These are phyloP conservation scores for Dryadomyces quercus-mongolicae DNA, from an alignment of 2,329 filamentous ascomycete species.

Conservation along the genomic window DNA sequence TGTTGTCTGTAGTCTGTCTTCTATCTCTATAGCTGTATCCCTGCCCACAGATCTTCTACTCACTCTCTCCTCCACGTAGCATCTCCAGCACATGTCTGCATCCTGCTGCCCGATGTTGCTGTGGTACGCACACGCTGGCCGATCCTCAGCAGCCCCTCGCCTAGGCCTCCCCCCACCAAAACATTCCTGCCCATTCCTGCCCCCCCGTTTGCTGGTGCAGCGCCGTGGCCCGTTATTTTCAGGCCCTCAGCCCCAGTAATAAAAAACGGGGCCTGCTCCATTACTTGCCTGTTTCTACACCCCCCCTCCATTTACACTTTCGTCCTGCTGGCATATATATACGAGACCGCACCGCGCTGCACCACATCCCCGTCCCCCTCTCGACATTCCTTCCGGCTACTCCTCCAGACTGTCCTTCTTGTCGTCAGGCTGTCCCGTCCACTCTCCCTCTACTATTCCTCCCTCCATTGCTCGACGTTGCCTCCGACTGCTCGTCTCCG, in stretches of 20 bases:
- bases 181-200: too few relatives aligned
- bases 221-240: background rate
- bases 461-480: background rate
- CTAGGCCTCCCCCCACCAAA: too few relatives aligned
- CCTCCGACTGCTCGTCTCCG: background rate
- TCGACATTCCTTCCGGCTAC: background rate
- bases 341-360: background rate
- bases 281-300: background rate
- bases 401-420: background rate
- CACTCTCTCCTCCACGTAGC: too few relatives aligned
- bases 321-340: background rate
- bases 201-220: too few relatives aligned
- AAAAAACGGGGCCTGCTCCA: background rate
- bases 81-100: too few relatives aligned
- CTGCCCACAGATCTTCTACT: too few relatives aligned
- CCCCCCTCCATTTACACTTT: background rate
- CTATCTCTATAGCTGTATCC: too few relatives aligned
- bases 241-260: slow-evolving; percentile 6
- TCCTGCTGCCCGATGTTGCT: background rate
- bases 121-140: background rate
- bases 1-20: too few relatives aligned
- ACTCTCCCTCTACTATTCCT: background rate
- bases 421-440: background rate
- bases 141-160: too few relatives aligned
- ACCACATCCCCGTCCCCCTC: background rate